Evolutionary conservation across 2,329 filamentous ascomycete genomes (phyloP).

Genomic region (Pseudopyrenochaeta lycopersici): DNA sequence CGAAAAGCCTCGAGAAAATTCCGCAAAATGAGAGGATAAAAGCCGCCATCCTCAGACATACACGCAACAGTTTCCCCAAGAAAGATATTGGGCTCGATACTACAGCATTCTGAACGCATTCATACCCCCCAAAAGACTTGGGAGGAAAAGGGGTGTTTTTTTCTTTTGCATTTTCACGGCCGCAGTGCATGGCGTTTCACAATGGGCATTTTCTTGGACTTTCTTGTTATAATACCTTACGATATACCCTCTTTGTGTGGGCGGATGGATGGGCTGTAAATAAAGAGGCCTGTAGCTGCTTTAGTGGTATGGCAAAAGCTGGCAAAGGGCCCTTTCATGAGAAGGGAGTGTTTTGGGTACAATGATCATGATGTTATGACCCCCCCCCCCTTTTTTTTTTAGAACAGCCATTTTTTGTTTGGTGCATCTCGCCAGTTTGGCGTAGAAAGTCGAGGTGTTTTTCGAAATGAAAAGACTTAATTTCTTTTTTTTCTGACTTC

Average conservation of each 20-base stretch:
- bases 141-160: background rate
- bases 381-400: too few species aligned
- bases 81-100: too few species aligned
- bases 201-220: background rate
- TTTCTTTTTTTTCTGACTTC: too few species aligned
- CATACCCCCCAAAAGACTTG: background rate
- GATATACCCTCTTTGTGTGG: conserved; percentile 31
- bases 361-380: conserved; percentile 28
- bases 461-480: too few species aligned
- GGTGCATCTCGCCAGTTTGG: background rate
- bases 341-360: conserved; percentile 11
- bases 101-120: background rate
- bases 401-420: background rate
- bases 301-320: background rate
- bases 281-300: background rate
- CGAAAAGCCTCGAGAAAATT: conserved; percentile 36
- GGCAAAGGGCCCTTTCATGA: background rate
- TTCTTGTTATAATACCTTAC: conserved; percentile 30
- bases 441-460: background rate
- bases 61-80: too few species aligned
- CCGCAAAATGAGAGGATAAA: conserved; percentile 29
- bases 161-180: conserved; percentile 3
- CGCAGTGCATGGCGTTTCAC: conserved; percentile 13
- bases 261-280: background rate
- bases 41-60: background rate